Percentiles rank a stretch among this genome's conserved stretches.
phyloP scores from a whole-genome alignment of 106 monocot genomes.

The Dendrobium huoshanense region DNA sequence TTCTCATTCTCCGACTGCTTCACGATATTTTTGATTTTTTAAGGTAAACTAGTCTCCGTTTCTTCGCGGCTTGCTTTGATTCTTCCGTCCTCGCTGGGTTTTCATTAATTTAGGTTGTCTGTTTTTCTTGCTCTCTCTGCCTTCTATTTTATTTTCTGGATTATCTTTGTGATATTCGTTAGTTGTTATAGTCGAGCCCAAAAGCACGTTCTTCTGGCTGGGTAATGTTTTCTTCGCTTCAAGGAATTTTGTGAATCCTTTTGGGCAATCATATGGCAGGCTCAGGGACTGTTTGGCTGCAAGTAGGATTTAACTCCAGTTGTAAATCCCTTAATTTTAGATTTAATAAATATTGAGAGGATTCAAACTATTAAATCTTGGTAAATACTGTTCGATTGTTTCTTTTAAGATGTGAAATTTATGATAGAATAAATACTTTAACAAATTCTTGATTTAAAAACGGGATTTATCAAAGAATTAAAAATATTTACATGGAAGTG shows the following conservation, averaged over 20 bases:
- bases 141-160: too few species aligned
- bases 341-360: too few species aligned
- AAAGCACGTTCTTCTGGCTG: background rate
- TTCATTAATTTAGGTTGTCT: too few species aligned
- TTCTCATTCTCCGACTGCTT: background rate
- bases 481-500: background rate
- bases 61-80: background rate
- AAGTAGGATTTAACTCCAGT: too few species aligned
- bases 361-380: too few species aligned
- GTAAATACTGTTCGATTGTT: too few species aligned
- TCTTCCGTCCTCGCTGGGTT: background rate
- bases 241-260: background rate
- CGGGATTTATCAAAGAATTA: too few species aligned
- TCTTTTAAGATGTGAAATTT: too few species aligned
- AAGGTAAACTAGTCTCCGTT: background rate
- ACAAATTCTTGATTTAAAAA: too few species aligned
- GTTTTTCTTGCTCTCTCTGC: too few species aligned
- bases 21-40: background rate
- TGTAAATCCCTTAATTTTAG: too few species aligned
- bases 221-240: background rate
- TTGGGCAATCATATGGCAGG: background rate
- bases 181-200: background rate
- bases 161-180: background rate
- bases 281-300: background rate
- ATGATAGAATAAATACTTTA: too few species aligned